Conservation (phyloP, 805 yeast species). For the Candida fluviatilis region DNA sequence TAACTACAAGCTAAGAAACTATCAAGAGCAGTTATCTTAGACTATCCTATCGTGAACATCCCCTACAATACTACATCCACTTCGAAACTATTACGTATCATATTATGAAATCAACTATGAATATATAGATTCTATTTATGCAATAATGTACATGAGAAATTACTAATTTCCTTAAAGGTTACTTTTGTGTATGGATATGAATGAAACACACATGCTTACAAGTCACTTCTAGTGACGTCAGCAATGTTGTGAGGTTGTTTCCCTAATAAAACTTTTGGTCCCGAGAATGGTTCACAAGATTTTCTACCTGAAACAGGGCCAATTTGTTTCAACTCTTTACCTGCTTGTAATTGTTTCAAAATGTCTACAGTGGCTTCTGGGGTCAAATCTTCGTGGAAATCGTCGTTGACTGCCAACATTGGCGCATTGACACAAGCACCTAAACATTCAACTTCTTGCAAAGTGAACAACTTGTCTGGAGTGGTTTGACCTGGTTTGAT, state of each 20-base stretch:
- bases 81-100: too few species aligned
- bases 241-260: conserved; percentile 67
- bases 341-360: conserved; percentile 59
- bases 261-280: conserved; percentile 56
- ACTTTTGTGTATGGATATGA: background rate
- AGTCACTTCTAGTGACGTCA: conserved; percentile 67
- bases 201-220: conserved; percentile 29
- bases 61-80: too few species aligned
- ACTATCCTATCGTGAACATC: too few species aligned
- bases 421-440: conserved; percentile 94
- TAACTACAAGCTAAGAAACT: too few species aligned
- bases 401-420: conserved; percentile 81
- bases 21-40: too few species aligned
- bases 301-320: conserved; percentile 72
- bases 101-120: background rate
- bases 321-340: conserved; percentile 50
- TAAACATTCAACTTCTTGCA: conserved; percentile 85
- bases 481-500: conserved; percentile 78
- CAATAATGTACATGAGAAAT: background rate
- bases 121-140: conserved; percentile 1
- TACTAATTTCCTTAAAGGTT: background rate
- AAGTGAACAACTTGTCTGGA: conserved; percentile 66
- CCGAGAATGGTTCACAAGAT: conserved; percentile 74
- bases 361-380: conserved; percentile 58
- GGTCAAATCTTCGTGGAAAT: conserved; percentile 77